Conservation (phyloP, 140 eudicot genomes). For the Senecio squalidus region DNA sequence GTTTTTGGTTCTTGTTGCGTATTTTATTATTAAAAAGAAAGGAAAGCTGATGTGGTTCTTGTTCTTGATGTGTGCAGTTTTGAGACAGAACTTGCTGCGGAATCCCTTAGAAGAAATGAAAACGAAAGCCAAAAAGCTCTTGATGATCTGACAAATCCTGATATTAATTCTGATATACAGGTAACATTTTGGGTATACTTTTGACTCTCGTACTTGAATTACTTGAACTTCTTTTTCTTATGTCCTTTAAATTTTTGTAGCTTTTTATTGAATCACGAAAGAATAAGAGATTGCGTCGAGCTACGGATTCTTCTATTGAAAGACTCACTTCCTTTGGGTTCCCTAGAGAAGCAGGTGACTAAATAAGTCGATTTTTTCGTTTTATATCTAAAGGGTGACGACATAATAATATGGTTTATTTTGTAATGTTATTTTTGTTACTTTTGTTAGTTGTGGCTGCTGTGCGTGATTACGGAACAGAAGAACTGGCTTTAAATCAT, state of each 20-base stretch:
- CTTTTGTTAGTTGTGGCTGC: slow-evolving; percentile 51
- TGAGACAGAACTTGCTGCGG: slow-evolving; percentile 80
- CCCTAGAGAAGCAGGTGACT: slow-evolving; percentile 64
- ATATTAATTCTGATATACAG: slow-evolving; percentile 65
- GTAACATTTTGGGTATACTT: slow-evolving; percentile 20
- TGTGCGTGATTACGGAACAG: slow-evolving; percentile 39
- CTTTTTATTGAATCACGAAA: slow-evolving; percentile 59
- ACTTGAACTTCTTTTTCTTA: not conserved
- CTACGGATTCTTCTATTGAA: slow-evolving; percentile 41
- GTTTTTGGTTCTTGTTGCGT: not conserved
- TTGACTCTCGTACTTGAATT: not conserved
- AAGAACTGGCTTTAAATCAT: slow-evolving; percentile 51
- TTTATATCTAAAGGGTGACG: not conserved
- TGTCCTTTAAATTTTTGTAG: slow-evolving; percentile 32
- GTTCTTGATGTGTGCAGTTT: slow-evolving; percentile 42
- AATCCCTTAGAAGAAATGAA: slow-evolving; percentile 89
- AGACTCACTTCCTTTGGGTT: slow-evolving; percentile 72
- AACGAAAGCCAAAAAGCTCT: slow-evolving; percentile 78
- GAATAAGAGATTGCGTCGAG: slow-evolving; percentile 53
- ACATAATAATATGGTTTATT: not conserved
- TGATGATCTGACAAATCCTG: slow-evolving; percentile 87
- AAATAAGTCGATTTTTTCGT: not conserved
- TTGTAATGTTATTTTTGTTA: slow-evolving; percentile 5
- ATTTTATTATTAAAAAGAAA: too few species aligned
- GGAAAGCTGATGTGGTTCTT: slow-evolving; percentile 5